Conservation (phyloP, 345 rosid species). For the Diplotaxis tenuifolia region DNA sequence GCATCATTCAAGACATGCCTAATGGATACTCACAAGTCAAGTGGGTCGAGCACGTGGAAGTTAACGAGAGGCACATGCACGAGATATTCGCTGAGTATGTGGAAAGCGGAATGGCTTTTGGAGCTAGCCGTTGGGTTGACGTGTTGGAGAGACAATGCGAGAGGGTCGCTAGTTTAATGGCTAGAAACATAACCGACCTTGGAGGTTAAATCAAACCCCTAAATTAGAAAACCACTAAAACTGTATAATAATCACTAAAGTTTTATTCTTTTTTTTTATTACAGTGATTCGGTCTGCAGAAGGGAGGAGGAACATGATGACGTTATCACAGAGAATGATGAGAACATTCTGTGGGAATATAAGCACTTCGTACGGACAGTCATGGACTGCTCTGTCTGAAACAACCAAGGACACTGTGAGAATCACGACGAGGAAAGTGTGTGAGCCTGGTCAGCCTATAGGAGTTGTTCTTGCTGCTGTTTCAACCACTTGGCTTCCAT, state of each 20-base stretch:
- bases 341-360: constrained; percentile 67
- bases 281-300: constrained; percentile 78
- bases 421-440: constrained; percentile 66
- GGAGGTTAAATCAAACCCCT: constrained; percentile 54
- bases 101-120: constrained; percentile 64
- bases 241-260: neutral
- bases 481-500: constrained; percentile 82
- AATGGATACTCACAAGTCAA: constrained; percentile 94
- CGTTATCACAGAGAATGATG: constrained; percentile 74
- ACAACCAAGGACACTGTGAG: constrained; percentile 60
- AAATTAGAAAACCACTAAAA: neutral
- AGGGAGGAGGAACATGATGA: constrained; percentile 79
- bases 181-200: constrained; percentile 72
- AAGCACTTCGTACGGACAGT: constrained; percentile 62
- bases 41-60: constrained; percentile 89
- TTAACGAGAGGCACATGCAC: constrained; percentile 67
- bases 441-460: constrained; percentile 74
- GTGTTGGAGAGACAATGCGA: constrained; percentile 81
- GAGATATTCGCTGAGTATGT: constrained; percentile 51
- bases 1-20: constrained; percentile 92
- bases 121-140: constrained; percentile 83
- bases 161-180: constrained; percentile 93
- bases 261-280: neutral
- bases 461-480: constrained; percentile 81
- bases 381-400: constrained; percentile 82